These are phyloP conservation scores for Coniochaeta sp. DNA, from an alignment of 2,329 filamentous ascomycete species.

Conservation along the genomic window DNA sequence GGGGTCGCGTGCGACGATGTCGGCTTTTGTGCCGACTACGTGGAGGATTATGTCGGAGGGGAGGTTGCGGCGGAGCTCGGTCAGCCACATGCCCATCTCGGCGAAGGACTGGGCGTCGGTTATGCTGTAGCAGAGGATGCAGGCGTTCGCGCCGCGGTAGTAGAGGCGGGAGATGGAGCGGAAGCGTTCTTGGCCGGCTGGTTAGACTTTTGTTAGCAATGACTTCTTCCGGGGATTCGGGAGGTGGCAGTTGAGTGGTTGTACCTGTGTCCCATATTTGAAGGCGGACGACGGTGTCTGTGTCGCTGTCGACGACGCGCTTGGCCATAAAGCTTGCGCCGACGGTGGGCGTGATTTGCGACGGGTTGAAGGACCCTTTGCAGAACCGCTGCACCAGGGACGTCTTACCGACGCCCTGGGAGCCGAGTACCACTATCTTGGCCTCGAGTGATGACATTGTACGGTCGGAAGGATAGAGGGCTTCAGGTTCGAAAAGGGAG, in stretches of 20 bases:
- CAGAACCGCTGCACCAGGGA: slow-evolving; percentile 71
- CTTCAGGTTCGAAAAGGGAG: neutral
- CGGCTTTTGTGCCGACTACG: slow-evolving; percentile 90
- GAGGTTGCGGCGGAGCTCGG: slow-evolving; percentile 74
- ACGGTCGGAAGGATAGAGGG: neutral
- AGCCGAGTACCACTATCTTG: slow-evolving; percentile 75
- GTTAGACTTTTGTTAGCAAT: too few relatives aligned
- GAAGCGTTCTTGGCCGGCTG: slow-evolving; percentile 88
- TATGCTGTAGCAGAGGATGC: slow-evolving; percentile 91
- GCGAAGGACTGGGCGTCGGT: slow-evolving; percentile 78
- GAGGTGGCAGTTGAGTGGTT: too few relatives aligned
- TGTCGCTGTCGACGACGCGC: slow-evolving; percentile 74
- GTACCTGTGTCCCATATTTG: slow-evolving; percentile 91
- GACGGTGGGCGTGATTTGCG: slow-evolving; percentile 62
- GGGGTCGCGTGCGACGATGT: slow-evolving; percentile 83
- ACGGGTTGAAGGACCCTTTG: slow-evolving; percentile 62
- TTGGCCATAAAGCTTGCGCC: slow-evolving; percentile 77
- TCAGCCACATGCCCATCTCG: slow-evolving; percentile 89
- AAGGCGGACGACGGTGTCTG: slow-evolving; percentile 78
- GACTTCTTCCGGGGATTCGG: too few relatives aligned
- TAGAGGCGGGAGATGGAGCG: slow-evolving; percentile 91
- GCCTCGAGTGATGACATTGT: slow-evolving; percentile 62
- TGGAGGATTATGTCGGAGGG: slow-evolving; percentile 76
- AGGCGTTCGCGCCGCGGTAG: slow-evolving; percentile 91
- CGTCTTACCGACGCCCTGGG: slow-evolving; percentile 75